A percentile compares a stretch with the other conserved stretches of the same genome.
Conservation (phyloP, 2,329 filamentous ascomycete genomes). For the Aspergillus aculeatinus region DNA sequence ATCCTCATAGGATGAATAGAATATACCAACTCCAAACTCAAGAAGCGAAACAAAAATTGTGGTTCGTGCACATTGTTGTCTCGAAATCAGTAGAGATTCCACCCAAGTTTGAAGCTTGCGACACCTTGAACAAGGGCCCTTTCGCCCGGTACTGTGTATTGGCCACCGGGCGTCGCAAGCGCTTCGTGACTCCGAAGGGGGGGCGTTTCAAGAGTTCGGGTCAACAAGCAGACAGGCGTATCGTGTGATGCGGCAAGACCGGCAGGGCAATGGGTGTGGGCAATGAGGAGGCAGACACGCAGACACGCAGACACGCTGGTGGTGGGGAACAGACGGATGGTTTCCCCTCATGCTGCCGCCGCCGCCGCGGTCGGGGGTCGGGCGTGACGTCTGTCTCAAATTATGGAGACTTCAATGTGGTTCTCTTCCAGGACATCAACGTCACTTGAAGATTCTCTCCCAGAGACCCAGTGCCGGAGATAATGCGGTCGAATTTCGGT, state of each 20-base stretch:
- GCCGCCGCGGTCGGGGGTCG: not conserved
- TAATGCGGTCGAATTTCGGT: not conserved
- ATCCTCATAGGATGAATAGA: not conserved
- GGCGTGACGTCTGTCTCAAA: not conserved
- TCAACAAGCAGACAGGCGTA: not conserved
- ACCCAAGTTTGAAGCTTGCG: not conserved
- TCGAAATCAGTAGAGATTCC: not conserved
- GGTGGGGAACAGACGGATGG: not conserved
- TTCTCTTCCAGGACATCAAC: not conserved
- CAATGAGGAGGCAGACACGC: slow-evolving; percentile 5
- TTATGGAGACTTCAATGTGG: not conserved
- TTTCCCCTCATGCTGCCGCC: slow-evolving; percentile 13
- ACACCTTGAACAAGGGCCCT: not conserved
- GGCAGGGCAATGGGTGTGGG: not conserved
- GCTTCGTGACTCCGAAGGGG: slow-evolving; percentile 1
- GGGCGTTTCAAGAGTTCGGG: not conserved
- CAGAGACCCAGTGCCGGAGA: not conserved
- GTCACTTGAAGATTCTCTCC: not conserved
- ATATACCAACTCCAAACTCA: not conserved
- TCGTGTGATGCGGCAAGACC: slow-evolving; percentile 10
- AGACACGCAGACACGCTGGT: not conserved
- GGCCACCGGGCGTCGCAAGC: not conserved
- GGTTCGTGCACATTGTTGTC: not conserved
- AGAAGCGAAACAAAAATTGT: not conserved
- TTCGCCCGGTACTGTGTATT: not conserved